phyloP scores from a whole-genome alignment of 441 rosid genomes.

The Euphorbia celastroides region DNA sequence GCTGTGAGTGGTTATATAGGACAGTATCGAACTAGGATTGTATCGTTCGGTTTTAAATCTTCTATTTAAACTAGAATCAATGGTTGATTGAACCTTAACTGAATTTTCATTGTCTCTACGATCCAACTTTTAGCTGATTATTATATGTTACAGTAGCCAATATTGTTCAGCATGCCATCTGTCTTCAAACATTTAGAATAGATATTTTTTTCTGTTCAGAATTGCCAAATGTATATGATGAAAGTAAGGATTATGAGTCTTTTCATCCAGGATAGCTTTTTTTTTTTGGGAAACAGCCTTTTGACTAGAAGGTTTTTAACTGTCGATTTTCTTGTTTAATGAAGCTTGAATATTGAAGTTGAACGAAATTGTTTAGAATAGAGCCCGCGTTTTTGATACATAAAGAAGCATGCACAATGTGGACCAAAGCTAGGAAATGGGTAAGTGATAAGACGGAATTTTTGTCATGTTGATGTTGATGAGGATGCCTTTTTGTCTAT shows the following conservation, averaged over 20 bases:
- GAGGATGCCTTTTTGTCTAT: no score
- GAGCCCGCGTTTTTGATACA: no score
- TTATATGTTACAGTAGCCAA: no score
- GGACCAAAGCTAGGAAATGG: neutral
- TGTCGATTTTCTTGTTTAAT: neutral
- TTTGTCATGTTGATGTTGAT: no score
- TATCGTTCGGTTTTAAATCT: neutral
- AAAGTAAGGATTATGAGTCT: no score
- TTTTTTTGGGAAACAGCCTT: neutral
- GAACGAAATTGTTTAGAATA: neutral
- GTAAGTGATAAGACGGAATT: neutral
- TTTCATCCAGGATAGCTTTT: neutral
- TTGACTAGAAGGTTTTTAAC: no score
- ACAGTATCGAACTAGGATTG: no score
- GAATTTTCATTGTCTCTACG: neutral
- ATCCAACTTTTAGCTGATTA: neutral
- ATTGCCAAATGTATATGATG: neutral
- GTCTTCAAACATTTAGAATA: no score
- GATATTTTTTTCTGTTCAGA: neutral
- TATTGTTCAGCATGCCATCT: no score
- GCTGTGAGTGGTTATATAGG: neutral
- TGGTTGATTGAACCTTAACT: neutral
- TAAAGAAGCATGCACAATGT: neutral
- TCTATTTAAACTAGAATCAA: neutral
- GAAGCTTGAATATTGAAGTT: neutral